These are phyloP conservation scores for Clitopilus hobsonii DNA, from an alignment of 768 basidiomycete species.

Conservation along the genomic window DNA sequence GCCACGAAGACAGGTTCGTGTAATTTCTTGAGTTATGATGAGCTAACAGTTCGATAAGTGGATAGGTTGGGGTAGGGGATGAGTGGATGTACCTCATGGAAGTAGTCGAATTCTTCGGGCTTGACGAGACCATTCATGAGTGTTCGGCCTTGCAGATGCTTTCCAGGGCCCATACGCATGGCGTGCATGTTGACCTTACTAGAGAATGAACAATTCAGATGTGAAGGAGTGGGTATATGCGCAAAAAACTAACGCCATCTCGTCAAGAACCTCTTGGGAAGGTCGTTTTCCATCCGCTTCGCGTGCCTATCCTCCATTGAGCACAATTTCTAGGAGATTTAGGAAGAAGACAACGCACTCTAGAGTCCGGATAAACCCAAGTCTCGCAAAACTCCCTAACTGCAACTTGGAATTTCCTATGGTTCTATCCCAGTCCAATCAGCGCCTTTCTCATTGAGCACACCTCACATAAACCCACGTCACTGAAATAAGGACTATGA, in stretches of 20 bases:
- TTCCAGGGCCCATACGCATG: constrained; percentile 93
- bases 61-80: neutral
- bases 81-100: constrained; percentile 61
- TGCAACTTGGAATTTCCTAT: constrained; percentile 49
- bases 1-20: constrained; percentile 65
- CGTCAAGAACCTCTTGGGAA: constrained; percentile 71
- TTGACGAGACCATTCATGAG: constrained; percentile 81
- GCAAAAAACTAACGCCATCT: constrained; percentile 73
- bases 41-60: constrained; percentile 36
- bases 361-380: constrained; percentile 45
- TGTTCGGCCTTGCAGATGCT: constrained; percentile 78
- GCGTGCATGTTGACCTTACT: constrained; percentile 73
- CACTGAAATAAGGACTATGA: constrained; percentile 71
- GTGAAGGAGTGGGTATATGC: constrained; percentile 46
- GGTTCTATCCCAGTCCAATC: constrained; percentile 34
- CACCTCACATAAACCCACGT: constrained; percentile 34
- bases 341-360: constrained; percentile 12
- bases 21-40: constrained; percentile 81
- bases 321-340: neutral
- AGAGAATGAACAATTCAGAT: constrained; percentile 23
- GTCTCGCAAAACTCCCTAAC: constrained; percentile 68
- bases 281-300: constrained; percentile 89
- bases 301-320: constrained; percentile 40
- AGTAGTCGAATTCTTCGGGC: constrained; percentile 88
- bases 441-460: neutral